Base-by-base conservation (phyloP, 2,329 filamentous ascomycete species). In the Madurella fahalii region DNA sequence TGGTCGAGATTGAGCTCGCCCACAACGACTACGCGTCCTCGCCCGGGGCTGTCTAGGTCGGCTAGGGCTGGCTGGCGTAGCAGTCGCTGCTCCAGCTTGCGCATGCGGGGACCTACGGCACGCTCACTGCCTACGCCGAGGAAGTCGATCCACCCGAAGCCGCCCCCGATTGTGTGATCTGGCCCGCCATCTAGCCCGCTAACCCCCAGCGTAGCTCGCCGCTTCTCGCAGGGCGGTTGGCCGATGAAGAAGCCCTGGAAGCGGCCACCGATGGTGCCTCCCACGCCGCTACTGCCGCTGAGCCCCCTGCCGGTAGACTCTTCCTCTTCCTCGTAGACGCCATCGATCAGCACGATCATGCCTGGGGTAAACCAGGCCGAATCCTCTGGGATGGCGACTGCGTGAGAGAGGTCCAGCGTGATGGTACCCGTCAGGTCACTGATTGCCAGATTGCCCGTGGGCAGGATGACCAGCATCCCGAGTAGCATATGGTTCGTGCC, bases 71-170 rank as follows among this genome's bases (percentile, higher is more conserved):
- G 62, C 16, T 74, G 65, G 20, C 67, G 71, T 8, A 93, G 74
- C 2, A 94, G 75, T 46, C 84, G 82, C 37, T 83, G 77, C 67
- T 95, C 88, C 1, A 96, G 77, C 56, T 82, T 84, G 52, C 89
- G 84, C 93, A 97, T 96, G 54, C 87, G 86, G 1, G 81, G 71
- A 0, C 93, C 92, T 1, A 87, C 83, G 7, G 90, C 91, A 44
- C 91, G 86, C 69, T 96, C 90, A 64, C 90, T 95, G 37, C 93
- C 93, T 1, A 94, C 82, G 5, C 93, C 94, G 1, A 97, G 77
- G 67, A 97, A 99, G 69, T 97, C 94, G 50, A 96, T 91, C 92
- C 94, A 99, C 42, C 94, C 94, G 67, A 97, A 96, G 1, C 89
- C 90, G 54, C 89, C 89, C 30, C 86, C 87, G 41, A 88, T 83